Base-by-base conservation (phyloP, 352 stramenopile genomes). In the Phytophthora citricola region DNA sequence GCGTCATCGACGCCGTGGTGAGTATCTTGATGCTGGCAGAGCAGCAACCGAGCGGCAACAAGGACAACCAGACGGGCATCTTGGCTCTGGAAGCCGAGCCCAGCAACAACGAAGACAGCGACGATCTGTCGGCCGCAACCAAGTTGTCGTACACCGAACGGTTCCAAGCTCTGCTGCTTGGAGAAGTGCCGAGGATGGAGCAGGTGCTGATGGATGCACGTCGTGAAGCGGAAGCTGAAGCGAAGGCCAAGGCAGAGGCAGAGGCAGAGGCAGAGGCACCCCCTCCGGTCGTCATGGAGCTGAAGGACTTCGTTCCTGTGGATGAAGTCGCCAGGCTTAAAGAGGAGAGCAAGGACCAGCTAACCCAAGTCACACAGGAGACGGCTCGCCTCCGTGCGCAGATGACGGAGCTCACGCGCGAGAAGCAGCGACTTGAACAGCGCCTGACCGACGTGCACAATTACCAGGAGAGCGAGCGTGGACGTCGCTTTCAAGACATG, bases 391-490 rank as follows among this genome's bases (percentile, higher is more conserved):
- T 88, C n/a, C 75, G 66, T 1, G 48, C 57, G 12, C 62, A 83
- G 15, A 69, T 88, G 52, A 62, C 34, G 31, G 55, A 73, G 22
- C 56, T 88, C 15, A 83, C 79, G n/a, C 66, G 78, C 12, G 79
- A 88, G 54, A 82, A 82, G 45, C 82, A 91, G 64, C 63, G 44
- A 10, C 70, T 91, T 9, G 82, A 91, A 59, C 82, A 91, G 58
- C 59, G 73, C 5, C 68, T 91, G 39, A 89, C 78, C 17, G 82
- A 91, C 52, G 82, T 91, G 22, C 76, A 87, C 75, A 91, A 87
- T 67, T 90, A 89, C 66, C 75, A 84, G 53, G 72, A 85, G 59
- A 91, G 76, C 65, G 78, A 91, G 51, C 82, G 74, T 26, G 82
- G 82, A 0, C 79, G 52, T 8, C 79, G 79, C 8, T 91, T 91